A percentile compares a stretch with the other conserved stretches of the same genome.
phyloP scores from a whole-genome alignment of 2,329 filamentous ascomycete genomes.

The Fusarium acutatum region DNA sequence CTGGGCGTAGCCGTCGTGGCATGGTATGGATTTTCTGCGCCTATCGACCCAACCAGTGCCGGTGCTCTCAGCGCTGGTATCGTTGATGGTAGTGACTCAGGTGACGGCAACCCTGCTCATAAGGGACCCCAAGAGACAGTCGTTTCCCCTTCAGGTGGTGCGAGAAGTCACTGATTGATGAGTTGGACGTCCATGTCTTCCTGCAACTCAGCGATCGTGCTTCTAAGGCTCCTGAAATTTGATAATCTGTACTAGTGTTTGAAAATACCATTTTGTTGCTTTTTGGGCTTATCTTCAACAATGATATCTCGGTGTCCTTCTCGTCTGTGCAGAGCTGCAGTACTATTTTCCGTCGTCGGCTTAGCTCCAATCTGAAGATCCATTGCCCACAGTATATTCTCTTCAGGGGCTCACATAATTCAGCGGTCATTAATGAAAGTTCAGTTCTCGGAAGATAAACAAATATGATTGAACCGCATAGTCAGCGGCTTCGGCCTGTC shows the following conservation, averaged over 20 bases:
- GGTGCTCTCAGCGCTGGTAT: conserved; percentile 28
- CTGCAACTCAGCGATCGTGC: background rate
- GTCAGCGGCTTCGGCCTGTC: background rate
- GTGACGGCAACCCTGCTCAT: background rate
- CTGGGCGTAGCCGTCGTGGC: conserved; percentile 73
- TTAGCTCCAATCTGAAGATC: background rate
- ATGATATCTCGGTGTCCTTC: background rate
- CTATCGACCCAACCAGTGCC: conserved; percentile 22
- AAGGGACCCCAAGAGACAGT: conserved; percentile 26
- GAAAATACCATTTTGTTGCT: conserved; percentile 19
- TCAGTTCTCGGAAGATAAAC: background rate
- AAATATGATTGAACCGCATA: background rate
- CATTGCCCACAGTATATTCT: background rate
- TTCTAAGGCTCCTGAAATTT: background rate
- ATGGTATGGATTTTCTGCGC: conserved; percentile 64
- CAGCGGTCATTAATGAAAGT: background rate
- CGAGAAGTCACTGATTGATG: conserved; percentile 3
- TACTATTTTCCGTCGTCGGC: too few species aligned
- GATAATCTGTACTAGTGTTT: background rate
- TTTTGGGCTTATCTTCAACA: background rate
- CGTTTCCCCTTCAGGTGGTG: conserved; percentile 3
- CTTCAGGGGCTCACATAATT: background rate
- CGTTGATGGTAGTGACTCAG: conserved; percentile 27
- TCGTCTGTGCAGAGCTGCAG: background rate
- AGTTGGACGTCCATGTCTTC: background rate